Evolutionary conservation across 176 grass and related monocot genomes (phyloP), one percentile per base, ranked within the genome.

Genomic region (Aechmea fasciata): DNA sequence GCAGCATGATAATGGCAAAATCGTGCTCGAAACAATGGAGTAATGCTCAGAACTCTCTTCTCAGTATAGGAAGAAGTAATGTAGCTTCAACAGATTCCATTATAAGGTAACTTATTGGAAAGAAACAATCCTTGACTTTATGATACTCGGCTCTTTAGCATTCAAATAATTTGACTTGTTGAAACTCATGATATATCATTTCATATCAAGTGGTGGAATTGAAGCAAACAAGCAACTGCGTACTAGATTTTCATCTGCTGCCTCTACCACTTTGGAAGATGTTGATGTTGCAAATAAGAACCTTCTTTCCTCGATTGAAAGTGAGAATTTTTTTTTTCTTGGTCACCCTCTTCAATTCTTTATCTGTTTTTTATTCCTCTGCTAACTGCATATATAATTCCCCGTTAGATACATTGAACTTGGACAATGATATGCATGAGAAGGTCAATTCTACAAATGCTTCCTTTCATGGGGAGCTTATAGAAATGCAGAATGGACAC

Each of bases 21-120:
- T 70, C 61, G 28, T 81, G 78, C 63, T 79, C 81, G n/a, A 81
- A 82, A 71, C 77, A 83, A 69, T 95, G 86, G 90, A 84, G 62
- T 13, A 76, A 68, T 68, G 83, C 83, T 70, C 75, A 90, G 82
- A 76, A 70, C 52, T 87, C 83, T 48, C 47, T 95, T 52, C 13
- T 81, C 65, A 75, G 22, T 13, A 67, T 87, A 49, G 83, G 71
- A 57, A 78, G 76, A 68, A 79, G 51, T 69, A 78, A 87, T 62
- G 69, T 64, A 10, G 61, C 70, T 75, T 55, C 83, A 48, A 72
- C 49, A 15, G 13, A 74, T 73, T 86, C 81, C 74, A 67, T 78
- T 50, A 81, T 91, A 69, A 96, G 85, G 91, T 96, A 85, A 80
- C 19, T 28, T 47, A 7, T 41, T 41, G 3, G 33, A 41, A 26